Conservation (phyloP, 768 basidiomycete genomes). For the Obba rivulosa region DNA sequence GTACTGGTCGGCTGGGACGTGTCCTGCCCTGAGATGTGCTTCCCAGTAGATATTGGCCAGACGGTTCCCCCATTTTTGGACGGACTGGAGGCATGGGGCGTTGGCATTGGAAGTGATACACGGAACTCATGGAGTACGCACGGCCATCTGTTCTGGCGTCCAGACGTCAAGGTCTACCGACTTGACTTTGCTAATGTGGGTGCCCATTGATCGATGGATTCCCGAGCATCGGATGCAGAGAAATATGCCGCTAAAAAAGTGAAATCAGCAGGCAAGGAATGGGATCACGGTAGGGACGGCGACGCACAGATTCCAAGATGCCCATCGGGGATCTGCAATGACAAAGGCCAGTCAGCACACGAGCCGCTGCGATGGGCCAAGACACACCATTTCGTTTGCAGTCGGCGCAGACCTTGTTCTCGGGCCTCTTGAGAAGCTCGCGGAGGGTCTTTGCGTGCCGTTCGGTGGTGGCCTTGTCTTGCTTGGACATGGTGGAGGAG, state of each 20-base stretch:
- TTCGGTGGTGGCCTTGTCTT: slow-evolving; percentile 86
- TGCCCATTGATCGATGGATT: slow-evolving; percentile 96
- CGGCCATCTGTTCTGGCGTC: slow-evolving; percentile 98
- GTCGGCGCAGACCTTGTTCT: slow-evolving; percentile 94
- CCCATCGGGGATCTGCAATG: slow-evolving; percentile 90
- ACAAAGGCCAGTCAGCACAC: not conserved
- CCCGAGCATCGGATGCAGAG: slow-evolving; percentile 97
- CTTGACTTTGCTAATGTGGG: slow-evolving; percentile 95
- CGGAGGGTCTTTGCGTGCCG: slow-evolving; percentile 71
- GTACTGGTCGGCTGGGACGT: slow-evolving; percentile 92
- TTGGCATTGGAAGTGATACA: slow-evolving; percentile 1
- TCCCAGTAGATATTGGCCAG: slow-evolving; percentile 97
- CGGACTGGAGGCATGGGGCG: slow-evolving; percentile 40
- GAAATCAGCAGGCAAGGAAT: not conserved
- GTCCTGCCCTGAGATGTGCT: slow-evolving; percentile 86
- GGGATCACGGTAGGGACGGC: not conserved
- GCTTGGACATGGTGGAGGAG: slow-evolving; percentile 35
- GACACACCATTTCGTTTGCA: slow-evolving; percentile 91
- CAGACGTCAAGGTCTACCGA: slow-evolving; percentile 96
- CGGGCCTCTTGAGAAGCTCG: slow-evolving; percentile 81
- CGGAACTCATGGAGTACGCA: slow-evolving; percentile 27
- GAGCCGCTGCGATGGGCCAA: not conserved
- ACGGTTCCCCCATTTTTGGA: slow-evolving; percentile 93
- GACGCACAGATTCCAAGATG: slow-evolving; percentile 89
- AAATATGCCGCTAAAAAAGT: slow-evolving; percentile 68